Conservation (phyloP, 176 grass and related monocot genomes). For the Panicum miliaceum region DNA sequence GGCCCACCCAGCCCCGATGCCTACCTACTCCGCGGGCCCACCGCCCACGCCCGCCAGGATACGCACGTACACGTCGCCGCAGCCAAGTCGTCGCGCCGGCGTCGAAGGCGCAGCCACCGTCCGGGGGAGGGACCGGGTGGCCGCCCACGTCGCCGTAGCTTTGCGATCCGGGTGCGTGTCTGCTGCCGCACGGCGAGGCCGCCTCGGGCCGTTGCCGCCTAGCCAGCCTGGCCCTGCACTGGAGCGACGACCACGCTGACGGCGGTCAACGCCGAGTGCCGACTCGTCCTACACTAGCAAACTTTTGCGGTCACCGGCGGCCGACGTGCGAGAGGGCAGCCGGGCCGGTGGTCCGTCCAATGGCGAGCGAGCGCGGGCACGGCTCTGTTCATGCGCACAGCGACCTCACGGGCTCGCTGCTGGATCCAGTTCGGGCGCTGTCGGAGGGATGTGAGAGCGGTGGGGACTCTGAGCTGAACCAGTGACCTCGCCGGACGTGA, state of each 20-base stretch:
- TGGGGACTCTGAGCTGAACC: neutral
- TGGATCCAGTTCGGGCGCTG: neutral
- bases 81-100: neutral
- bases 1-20: neutral
- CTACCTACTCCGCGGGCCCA: neutral
- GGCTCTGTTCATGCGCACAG: neutral
- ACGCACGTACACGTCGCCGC: neutral
- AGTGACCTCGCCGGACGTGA: conserved; percentile 20
- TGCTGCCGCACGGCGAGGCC: neutral
- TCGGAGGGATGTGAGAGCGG: neutral
- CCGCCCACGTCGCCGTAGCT: neutral
- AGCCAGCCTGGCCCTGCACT: neutral
- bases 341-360: too few relatives aligned
- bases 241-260: neutral
- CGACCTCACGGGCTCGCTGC: neutral
- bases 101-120: too few relatives aligned
- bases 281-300: neutral
- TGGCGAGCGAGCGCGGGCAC: neutral
- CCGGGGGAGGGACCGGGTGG: neutral
- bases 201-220: neutral
- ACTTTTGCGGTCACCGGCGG: neutral
- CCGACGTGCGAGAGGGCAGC: neutral
- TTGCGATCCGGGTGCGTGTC: neutral
- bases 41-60: neutral
- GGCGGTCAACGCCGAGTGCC: neutral